Percentiles rank a stretch among this genome's conserved stretches.
phyloP scores from a whole-genome alignment of 139 green algal species.

The Tetraselmis chui region DNA sequence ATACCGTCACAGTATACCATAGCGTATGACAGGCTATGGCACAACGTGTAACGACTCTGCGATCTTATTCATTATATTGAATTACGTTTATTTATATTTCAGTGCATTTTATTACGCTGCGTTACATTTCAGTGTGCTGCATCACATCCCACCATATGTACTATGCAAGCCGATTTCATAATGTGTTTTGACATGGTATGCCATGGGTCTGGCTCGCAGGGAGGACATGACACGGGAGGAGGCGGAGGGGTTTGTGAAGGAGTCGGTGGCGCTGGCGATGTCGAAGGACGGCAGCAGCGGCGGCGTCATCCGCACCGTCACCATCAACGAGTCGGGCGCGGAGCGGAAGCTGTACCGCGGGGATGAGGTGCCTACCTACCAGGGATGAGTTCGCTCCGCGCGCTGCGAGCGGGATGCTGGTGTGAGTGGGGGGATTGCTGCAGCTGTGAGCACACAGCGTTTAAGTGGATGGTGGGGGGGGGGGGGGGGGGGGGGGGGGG shows the following conservation, averaged over 20 bases:
- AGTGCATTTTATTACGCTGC: neutral
- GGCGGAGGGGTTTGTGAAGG: conserved; percentile 63
- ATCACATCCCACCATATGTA: neutral
- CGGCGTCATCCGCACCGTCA: conserved; percentile 71
- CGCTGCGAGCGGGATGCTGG: neutral
- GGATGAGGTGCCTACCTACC: neutral
- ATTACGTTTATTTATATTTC: too few species aligned
- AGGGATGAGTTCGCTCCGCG: neutral
- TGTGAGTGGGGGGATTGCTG: too few species aligned
- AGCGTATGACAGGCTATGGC: too few species aligned
- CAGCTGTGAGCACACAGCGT: too few species aligned
- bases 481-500: too few species aligned
- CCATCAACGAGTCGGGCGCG: conserved; percentile 50
- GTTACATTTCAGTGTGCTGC: neutral
- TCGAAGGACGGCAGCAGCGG: conserved; percentile 67
- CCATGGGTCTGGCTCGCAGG: conserved; percentile 22
- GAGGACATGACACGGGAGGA: conserved; percentile 69
- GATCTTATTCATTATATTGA: too few species aligned
- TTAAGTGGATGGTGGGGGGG: too few species aligned
- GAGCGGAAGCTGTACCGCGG: conserved; percentile 5
- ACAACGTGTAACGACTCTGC: too few species aligned
- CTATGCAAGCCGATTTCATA: neutral
- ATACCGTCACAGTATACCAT: too few species aligned
- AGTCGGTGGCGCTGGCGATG: conserved; percentile 76
- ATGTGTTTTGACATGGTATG: neutral